Evolutionary conservation across 83 land plant species (phyloP).

Genomic region (Thuja plicata): DNA sequence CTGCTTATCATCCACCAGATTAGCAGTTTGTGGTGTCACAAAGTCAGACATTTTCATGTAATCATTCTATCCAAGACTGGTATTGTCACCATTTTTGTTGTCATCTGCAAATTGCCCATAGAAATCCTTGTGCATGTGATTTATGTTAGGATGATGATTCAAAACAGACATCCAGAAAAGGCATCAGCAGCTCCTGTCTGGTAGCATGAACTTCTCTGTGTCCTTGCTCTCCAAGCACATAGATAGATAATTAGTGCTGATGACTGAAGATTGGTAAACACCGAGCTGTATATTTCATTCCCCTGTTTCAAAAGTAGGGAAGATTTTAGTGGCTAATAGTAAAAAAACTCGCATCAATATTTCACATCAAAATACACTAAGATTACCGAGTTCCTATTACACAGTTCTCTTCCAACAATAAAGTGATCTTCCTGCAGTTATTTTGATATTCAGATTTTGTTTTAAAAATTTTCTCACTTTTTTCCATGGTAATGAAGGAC

Average conservation of each 20-base stretch:
- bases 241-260: slow-evolving; percentile 78
- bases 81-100: slow-evolving; percentile 89
- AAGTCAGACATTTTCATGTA: slow-evolving; percentile 95
- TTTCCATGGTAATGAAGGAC: too few relatives aligned
- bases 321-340: not conserved
- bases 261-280: slow-evolving; percentile 91
- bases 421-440: too few relatives aligned
- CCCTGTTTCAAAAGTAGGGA: slow-evolving; percentile 46
- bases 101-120: slow-evolving; percentile 95
- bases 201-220: slow-evolving; percentile 62
- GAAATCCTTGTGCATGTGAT: slow-evolving; percentile 91
- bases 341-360: too few relatives aligned
- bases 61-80: slow-evolving; percentile 98
- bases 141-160: slow-evolving; percentile 78
- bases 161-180: slow-evolving; percentile 92
- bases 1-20: slow-evolving; percentile 89
- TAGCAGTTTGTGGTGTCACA: slow-evolving; percentile 64
- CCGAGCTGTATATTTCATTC: slow-evolving; percentile 90
- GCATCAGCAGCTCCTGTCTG: slow-evolving; percentile 96
- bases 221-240: slow-evolving; percentile 99
- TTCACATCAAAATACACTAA: too few relatives aligned
- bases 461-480: too few relatives aligned
- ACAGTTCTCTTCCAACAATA: too few relatives aligned
- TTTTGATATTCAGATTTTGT: too few relatives aligned
- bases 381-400: too few relatives aligned